These are phyloP conservation scores for Aspergillus clavatus DNA, from an alignment of 2,329 filamentous ascomycete genomes.

Conservation along the genomic window DNA sequence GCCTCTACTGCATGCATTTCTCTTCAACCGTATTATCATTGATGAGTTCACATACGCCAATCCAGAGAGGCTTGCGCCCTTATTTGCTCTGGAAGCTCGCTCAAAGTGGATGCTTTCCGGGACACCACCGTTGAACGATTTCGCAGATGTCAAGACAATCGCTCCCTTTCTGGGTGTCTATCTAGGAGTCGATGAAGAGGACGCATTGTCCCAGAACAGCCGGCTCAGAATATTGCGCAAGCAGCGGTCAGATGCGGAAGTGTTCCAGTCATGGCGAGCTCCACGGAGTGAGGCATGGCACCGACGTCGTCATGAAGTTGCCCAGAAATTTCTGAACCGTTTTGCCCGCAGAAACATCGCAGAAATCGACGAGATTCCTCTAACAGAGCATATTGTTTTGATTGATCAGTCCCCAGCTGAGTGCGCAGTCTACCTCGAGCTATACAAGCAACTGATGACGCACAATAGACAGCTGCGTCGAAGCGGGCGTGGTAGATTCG, in stretches of 20 bases:
- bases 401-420: constrained; percentile 47
- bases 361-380: constrained; percentile 43
- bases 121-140: constrained; percentile 55
- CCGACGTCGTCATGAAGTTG: constrained; percentile 45
- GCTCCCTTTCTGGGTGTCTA: constrained; percentile 52
- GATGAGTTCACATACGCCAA: constrained; percentile 61
- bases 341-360: constrained; percentile 49
- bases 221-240: constrained; percentile 36
- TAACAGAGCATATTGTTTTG: constrained; percentile 41
- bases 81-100: constrained; percentile 46
- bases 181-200: constrained; percentile 52
- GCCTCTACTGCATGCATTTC: constrained; percentile 55
- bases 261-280: constrained; percentile 51
- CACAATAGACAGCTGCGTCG: constrained; percentile 43
- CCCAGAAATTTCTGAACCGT: constrained; percentile 52
- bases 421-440: constrained; percentile 50
- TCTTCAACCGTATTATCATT: constrained; percentile 56
- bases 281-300: constrained; percentile 51
- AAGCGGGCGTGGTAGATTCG: constrained; percentile 20
- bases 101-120: constrained; percentile 61
- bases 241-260: constrained; percentile 44
- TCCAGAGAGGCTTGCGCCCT: constrained; percentile 37
- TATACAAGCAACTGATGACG: constrained; percentile 51
- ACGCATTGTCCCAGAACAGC: constrained; percentile 41
- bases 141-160: constrained; percentile 56